phyloP scores from a whole-genome alignment of 176 grass and related monocot genomes.

The Rhynchospora tenuis region DNA sequence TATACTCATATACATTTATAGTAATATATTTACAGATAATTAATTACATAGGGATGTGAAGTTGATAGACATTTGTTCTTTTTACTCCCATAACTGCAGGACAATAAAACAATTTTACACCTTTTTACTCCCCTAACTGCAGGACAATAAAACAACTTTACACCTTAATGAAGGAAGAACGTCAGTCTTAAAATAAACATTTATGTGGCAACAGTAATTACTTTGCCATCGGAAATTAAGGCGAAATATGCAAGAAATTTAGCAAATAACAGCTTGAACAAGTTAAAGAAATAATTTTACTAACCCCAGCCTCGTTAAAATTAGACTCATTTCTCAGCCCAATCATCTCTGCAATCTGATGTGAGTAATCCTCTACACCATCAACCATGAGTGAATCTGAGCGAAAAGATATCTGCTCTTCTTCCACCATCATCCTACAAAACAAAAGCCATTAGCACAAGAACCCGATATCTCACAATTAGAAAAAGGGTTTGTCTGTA shows the following conservation, averaged over 20 bases:
- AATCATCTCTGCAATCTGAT: constrained; percentile 98
- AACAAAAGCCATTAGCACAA: constrained; percentile 21
- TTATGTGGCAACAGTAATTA: background rate
- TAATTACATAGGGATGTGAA: background rate
- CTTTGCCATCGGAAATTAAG: background rate
- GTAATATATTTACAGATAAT: background rate
- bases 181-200: background rate
- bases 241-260: background rate
- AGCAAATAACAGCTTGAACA: background rate
- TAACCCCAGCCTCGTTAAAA: constrained; percentile 92
- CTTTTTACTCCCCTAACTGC: background rate
- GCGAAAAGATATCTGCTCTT: constrained; percentile 96
- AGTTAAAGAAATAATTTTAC: constrained; percentile 10
- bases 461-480: background rate
- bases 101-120: background rate
- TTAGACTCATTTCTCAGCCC: constrained; percentile 89
- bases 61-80: background rate
- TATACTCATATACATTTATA: background rate
- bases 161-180: background rate
- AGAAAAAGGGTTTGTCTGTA: background rate
- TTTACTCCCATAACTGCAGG: background rate
- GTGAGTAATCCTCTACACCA: constrained; percentile 90
- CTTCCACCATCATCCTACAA: constrained; percentile 98
- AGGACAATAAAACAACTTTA: background rate
- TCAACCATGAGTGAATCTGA: constrained; percentile 82